Base-by-base conservation (phyloP, 768 basidiomycete genomes). In the Serendipita sp. region DNA sequence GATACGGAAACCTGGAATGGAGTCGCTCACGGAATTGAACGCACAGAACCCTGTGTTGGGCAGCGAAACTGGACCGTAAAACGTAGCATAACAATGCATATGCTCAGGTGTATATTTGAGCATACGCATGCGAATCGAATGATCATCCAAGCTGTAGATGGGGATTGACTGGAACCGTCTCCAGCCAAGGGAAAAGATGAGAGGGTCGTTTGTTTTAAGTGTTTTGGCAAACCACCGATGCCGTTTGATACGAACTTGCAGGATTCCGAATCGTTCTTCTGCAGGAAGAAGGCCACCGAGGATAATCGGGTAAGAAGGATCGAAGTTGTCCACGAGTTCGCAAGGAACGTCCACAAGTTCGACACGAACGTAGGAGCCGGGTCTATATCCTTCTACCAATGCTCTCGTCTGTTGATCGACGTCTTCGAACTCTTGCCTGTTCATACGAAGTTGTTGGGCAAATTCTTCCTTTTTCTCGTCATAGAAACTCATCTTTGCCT, bases 71-170 rank as follows among this genome's bases (percentile, higher is more conserved):
- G 96, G 95, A 0, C 92, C 95, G 71, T 94, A 99, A 74, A 98
- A 96, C 2, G 94, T 96, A 2, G 94, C 95, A 71, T 87, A 95
- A 71, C 96, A 99, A 72, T 99, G 96, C 96, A 95, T 97, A 71
- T 99, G 96, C 75, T 99, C 96, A 0, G 96, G 96, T 0, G 96
- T 97, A 72, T 99, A 99, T 76, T 99, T 99, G 76, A 99, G 87
- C 87, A 98, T 89, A 40, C 96, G 91, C 86, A 97, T 96, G 16
- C 96, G 88, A 68, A 97, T 95, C 8, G 88, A 91, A 71, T 96
- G 94, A 74, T 99, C 96, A 72, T 99, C 96, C 23, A 99, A 77
- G 18, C 92, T 92, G 75, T 97, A 99, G 67, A 97, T 87, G 1
- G 96, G 96, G 3, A 95, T 78, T 0, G 83, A 87, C 73, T 99